Conservation (phyloP, 805 yeast genomes). For the Cyberlindnera samutprakarnensis region DNA sequence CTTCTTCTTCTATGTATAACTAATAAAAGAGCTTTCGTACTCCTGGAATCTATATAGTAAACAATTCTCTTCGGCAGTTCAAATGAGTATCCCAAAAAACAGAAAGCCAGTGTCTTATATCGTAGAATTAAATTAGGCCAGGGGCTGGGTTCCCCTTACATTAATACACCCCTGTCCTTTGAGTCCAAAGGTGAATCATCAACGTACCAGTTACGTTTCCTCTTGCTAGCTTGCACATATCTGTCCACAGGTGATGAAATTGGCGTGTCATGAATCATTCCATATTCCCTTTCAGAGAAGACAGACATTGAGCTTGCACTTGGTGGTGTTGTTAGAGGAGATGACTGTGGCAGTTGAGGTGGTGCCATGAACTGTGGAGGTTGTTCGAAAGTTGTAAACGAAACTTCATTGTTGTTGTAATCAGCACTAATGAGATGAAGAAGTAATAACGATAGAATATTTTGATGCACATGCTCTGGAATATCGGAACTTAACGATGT, state of each 20-base stretch:
- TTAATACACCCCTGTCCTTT: no score
- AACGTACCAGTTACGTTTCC: slow-evolving; percentile 1
- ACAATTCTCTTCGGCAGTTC: no score
- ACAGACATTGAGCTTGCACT: slow-evolving; percentile 2
- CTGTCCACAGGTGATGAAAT: slow-evolving; percentile 1
- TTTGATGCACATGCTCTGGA: neutral
- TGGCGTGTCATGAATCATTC: neutral
- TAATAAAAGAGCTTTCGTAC: no score
- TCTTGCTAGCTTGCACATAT: neutral
- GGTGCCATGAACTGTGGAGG: neutral
- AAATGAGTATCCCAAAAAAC: no score
- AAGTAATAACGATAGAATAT: neutral
- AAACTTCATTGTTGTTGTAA: no score
- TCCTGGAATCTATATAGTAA: no score
- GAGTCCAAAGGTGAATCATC: slow-evolving; percentile 1
- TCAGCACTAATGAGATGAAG: neutral
- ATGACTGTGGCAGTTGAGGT: slow-evolving; percentile 3
- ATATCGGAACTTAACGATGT: neutral
- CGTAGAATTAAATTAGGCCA: no score
- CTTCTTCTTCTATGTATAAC: no score
- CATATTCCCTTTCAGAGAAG: slow-evolving; percentile 2
- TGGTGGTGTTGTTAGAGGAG: slow-evolving; percentile 3
- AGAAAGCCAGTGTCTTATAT: no score
- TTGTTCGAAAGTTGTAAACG: neutral
- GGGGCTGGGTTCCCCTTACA: no score